Conservation (phyloP, 495 filamentous ascomycete genomes). For the Daldinia decipiens region DNA sequence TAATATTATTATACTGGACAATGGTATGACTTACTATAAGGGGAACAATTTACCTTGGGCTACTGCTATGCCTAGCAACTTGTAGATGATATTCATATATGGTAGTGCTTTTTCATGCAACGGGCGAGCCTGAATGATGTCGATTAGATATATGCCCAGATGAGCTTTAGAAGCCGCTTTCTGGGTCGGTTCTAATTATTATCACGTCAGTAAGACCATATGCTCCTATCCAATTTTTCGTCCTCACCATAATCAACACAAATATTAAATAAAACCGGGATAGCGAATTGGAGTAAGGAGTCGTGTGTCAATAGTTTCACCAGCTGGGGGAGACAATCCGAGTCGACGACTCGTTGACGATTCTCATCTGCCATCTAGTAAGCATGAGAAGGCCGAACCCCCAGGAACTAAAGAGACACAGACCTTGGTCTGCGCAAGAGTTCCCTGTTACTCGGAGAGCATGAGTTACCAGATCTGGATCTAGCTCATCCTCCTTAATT, state of each 20-base stretch:
- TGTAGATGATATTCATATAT: slow-evolving; percentile 55
- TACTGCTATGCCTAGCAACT: slow-evolving; percentile 61
- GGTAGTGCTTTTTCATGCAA: slow-evolving; percentile 41
- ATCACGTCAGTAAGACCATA: slow-evolving; percentile 36
- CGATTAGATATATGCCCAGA: slow-evolving; percentile 54
- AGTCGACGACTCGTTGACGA: slow-evolving; percentile 69
- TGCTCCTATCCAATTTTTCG: not conserved
- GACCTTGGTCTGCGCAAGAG: slow-evolving; percentile 83
- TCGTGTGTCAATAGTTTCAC: slow-evolving; percentile 64
- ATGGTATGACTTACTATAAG: not conserved
- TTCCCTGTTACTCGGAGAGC: slow-evolving; percentile 78
- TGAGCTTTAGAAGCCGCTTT: slow-evolving; percentile 57
- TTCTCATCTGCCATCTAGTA: slow-evolving; percentile 69
- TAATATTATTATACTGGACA: slow-evolving; percentile 2
- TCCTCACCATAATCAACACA: slow-evolving; percentile 76
- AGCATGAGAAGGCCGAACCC: not conserved
- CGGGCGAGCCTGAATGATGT: slow-evolving; percentile 50
- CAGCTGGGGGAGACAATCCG: slow-evolving; percentile 65
- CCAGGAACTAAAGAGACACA: slow-evolving; percentile 19
- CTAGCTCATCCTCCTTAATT: slow-evolving; percentile 54
- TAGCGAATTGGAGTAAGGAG: slow-evolving; percentile 63
- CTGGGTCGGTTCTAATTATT: slow-evolving; percentile 61
- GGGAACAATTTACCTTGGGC: slow-evolving; percentile 52
- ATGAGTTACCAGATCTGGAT: slow-evolving; percentile 56
- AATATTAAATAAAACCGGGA: slow-evolving; percentile 78